Conservation (phyloP, 306 rosid species). For the Cicer cuneatum region DNA sequence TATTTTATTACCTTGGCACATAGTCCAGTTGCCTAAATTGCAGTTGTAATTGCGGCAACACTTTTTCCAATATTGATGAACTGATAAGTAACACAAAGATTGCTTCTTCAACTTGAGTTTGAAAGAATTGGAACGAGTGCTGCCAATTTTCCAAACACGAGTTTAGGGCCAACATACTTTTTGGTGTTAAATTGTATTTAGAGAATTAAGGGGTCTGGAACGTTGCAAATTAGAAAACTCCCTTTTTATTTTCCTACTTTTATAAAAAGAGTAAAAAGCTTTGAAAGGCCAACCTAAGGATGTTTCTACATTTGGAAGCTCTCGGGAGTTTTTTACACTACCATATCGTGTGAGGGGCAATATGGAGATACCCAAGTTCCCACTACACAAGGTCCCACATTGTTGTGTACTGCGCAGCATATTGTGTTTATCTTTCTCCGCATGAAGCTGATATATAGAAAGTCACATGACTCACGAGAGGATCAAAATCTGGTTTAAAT, state of each 20-base stretch:
- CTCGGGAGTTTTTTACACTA: not conserved
- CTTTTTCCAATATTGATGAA: constrained; percentile 3
- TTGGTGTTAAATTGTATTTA: not conserved
- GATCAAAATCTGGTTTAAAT: not conserved
- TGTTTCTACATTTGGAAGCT: constrained; percentile 6
- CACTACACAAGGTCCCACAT: not conserved
- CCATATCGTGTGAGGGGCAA: not conserved
- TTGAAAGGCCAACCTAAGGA: not conserved
- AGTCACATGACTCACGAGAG: not conserved
- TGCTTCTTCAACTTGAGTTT: not conserved
- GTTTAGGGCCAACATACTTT: not conserved
- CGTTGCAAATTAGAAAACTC: constrained; percentile 1
- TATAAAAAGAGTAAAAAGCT: not conserved
- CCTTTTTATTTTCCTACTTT: not conserved
- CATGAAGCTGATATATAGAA: not conserved
- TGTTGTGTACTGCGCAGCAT: not conserved
- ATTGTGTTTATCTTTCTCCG: constrained; percentile 5
- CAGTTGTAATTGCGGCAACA: not conserved
- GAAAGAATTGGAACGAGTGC: not conserved
- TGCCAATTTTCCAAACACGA: not conserved
- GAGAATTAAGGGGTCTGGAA: constrained; percentile 29
- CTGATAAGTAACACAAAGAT: constrained; percentile 1
- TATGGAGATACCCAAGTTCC: not conserved
- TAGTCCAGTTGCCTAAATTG: constrained; percentile 9
- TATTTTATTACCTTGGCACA: constrained; percentile 9